Evolutionary conservation across 176 grass and related monocot genomes (phyloP).

Genomic region (Avena sativa): DNA sequence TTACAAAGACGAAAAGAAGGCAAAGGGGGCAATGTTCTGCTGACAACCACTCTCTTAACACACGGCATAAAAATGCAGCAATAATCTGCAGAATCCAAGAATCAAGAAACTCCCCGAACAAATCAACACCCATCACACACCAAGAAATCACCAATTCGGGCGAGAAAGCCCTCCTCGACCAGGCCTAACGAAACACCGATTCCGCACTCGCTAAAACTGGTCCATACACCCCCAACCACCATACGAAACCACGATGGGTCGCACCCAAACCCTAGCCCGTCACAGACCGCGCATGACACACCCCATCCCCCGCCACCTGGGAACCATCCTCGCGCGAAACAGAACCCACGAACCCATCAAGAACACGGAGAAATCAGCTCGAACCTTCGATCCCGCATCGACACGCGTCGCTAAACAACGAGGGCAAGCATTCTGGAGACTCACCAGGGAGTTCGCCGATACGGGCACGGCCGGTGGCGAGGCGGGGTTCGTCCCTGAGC

Average conservation of each 20-base stretch:
- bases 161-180: not conserved
- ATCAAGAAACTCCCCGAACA: not conserved
- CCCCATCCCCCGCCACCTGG: slow-evolving; percentile 6
- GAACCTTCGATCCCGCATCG: not conserved
- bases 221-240: not conserved
- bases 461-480: not conserved
- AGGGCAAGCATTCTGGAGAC: not conserved
- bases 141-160: not conserved
- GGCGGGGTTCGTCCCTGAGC: slow-evolving; percentile 12
- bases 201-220: not conserved
- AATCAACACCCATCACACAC: not conserved
- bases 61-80: not conserved
- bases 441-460: slow-evolving; percentile 38
- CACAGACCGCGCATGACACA: not conserved
- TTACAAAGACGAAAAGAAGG: not conserved
- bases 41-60: not conserved
- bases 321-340: slow-evolving; percentile 5
- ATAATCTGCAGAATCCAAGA: not conserved
- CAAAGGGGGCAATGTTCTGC: not conserved
- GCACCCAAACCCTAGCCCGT: slow-evolving; percentile 40
- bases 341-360: slow-evolving; percentile 8
- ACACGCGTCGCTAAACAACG: not conserved
- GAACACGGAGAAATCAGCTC: not conserved
- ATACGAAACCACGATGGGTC: not conserved
- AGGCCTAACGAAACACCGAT: not conserved